Percentiles rank a stretch among this genome's conserved stretches.
These are phyloP conservation scores for Neohortaea acidophila DNA, from an alignment of 495 filamentous ascomycete genomes.

Conservation along the genomic window DNA sequence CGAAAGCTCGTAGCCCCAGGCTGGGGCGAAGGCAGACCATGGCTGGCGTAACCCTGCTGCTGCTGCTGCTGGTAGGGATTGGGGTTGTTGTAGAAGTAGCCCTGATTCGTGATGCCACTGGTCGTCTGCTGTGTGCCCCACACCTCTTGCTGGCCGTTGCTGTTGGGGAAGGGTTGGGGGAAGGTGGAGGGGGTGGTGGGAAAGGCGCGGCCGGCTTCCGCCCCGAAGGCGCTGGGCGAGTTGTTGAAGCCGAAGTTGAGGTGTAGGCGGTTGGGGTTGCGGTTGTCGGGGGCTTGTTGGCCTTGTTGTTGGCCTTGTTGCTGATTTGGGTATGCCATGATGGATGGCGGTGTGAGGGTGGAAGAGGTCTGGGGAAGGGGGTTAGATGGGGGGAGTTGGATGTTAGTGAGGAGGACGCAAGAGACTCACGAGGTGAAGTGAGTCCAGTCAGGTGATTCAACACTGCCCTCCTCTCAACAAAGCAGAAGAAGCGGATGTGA, in stretches of 20 bases:
- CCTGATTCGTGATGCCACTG: slow-evolving; percentile 37
- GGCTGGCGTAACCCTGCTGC: slow-evolving; percentile 7
- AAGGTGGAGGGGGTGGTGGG: slow-evolving; percentile 95
- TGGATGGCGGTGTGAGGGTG: not conserved
- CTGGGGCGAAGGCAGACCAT: slow-evolving; percentile 35
- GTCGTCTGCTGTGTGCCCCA: slow-evolving; percentile 36
- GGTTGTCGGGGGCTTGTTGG: slow-evolving; percentile 1
- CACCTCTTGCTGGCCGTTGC: slow-evolving; percentile 33
- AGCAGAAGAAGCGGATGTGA: no score
- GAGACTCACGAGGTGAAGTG: no score
- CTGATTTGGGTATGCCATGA: slow-evolving; percentile 14
- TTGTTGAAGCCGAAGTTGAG: slow-evolving; percentile 31
- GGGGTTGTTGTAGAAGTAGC: slow-evolving; percentile 50
- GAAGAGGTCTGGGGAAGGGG: not conserved
- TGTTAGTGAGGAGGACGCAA: no score
- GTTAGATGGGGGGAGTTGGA: not conserved
- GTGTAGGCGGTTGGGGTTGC: slow-evolving; percentile 25
- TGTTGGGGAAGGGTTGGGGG: slow-evolving; percentile 65
- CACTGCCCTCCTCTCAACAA: no score
- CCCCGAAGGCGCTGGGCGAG: slow-evolving; percentile 19
- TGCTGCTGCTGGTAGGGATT: slow-evolving; percentile 44
- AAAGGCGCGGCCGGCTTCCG: slow-evolving; percentile 49
- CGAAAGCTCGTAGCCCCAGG: slow-evolving; percentile 6
- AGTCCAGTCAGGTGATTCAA: no score
- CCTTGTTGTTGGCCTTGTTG: slow-evolving; percentile 8